These are phyloP conservation scores for Basidiobolus meristosporus DNA, from an alignment of 371 early-diverging fungal genomes.

Conservation along the genomic window DNA sequence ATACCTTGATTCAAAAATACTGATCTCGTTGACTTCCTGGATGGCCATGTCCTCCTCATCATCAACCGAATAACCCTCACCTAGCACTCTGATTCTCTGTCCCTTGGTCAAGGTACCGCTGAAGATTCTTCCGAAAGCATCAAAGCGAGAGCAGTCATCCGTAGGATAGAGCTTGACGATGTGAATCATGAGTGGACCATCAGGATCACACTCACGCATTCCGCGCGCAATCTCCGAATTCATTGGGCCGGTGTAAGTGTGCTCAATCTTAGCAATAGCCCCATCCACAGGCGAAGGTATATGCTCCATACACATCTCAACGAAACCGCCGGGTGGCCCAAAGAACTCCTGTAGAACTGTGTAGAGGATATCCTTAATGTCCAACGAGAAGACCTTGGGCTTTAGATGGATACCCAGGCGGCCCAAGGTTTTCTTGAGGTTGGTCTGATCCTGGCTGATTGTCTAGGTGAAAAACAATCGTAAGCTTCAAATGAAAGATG, in stretches of 20 bases:
- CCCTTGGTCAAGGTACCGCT: constrained; percentile 71
- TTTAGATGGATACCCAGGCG: constrained; percentile 69
- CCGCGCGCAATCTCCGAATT: constrained; percentile 34
- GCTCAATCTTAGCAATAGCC: constrained; percentile 37
- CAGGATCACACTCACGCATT: constrained; percentile 68
- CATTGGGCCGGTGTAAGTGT: constrained; percentile 58
- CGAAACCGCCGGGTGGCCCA: constrained; percentile 71
- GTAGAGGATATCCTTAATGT: constrained; percentile 66
- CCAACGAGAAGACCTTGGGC: constrained; percentile 46
- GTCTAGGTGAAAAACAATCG: constrained; percentile 11
- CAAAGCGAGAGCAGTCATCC: constrained; percentile 62
- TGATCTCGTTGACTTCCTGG: constrained; percentile 51
- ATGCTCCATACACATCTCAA: constrained; percentile 70
- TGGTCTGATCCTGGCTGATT: constrained; percentile 47
- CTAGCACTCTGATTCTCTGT: constrained; percentile 71
- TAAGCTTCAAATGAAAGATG: background rate
- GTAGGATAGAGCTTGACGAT: constrained; percentile 78
- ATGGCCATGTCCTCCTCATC: constrained; percentile 92
- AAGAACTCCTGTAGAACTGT: constrained; percentile 76
- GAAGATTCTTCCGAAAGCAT: constrained; percentile 82
- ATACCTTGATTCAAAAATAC: constrained; percentile 65
- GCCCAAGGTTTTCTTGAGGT: constrained; percentile 45
- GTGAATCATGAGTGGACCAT: constrained; percentile 84
- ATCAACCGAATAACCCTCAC: constrained; percentile 74
- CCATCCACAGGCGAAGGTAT: constrained; percentile 66